Percentiles rank a stretch among this genome's conserved stretches.
These are phyloP conservation scores for Beta corolliflora DNA, from an alignment of 179 eudicot species.

Conservation along the genomic window DNA sequence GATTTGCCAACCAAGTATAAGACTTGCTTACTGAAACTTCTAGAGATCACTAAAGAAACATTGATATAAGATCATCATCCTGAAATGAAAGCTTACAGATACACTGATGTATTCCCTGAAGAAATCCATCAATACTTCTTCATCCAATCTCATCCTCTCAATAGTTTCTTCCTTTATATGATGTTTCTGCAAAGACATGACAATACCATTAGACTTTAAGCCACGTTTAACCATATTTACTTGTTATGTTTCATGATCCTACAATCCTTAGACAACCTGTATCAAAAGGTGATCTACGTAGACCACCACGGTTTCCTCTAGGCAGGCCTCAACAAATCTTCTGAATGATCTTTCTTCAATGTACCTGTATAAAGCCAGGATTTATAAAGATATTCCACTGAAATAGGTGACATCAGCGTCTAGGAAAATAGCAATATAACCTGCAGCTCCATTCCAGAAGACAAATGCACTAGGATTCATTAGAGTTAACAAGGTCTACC, in stretches of 20 bases:
- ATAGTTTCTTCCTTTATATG: constrained; percentile 95
- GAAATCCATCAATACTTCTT: constrained; percentile 96
- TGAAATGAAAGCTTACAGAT: constrained; percentile 56
- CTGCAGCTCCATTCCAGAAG: no score
- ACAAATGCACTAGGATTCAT: no score
- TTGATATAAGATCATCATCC: not conserved
- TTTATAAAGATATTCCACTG: not conserved
- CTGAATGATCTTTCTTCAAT: constrained; percentile 96
- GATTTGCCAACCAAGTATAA: not conserved
- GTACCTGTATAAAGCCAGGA: constrained; percentile 52
- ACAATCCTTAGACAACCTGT: constrained; percentile 53
- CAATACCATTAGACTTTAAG: not conserved
- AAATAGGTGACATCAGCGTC: no score
- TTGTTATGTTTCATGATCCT: constrained; percentile 12
- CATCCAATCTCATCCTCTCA: constrained; percentile 95
- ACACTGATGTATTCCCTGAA: constrained; percentile 84
- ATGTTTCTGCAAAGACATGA: constrained; percentile 65
- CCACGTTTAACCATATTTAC: not conserved
- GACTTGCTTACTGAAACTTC: not conserved
- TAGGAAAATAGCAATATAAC: no score
- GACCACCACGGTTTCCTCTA: constrained; percentile 89
- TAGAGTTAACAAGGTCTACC: not conserved
- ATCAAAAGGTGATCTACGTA: constrained; percentile 86
- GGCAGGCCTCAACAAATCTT: constrained; percentile 95
- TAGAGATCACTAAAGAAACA: not conserved